Percentiles rank a stretch among this genome's conserved stretches.
Evolutionary conservation across 495 filamentous ascomycete genomes (phyloP).

Genomic region (Neurospora sp.): DNA sequence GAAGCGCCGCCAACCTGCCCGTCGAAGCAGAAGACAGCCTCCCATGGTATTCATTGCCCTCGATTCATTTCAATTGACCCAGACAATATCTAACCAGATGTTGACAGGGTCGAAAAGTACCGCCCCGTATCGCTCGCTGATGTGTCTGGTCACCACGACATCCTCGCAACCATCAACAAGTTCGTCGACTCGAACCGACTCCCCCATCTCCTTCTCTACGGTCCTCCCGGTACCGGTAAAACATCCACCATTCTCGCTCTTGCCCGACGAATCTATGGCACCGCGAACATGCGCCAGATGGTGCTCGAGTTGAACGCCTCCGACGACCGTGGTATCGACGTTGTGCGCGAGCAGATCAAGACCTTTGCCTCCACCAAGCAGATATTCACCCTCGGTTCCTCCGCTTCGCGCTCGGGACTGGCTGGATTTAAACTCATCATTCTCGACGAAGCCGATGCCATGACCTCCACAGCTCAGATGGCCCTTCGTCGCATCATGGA

Average conservation of each 20-base stretch:
- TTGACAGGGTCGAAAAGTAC: conserved; percentile 92
- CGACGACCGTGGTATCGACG: conserved; percentile 95
- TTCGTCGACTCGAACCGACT: conserved; percentile 90
- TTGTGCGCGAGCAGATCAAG: conserved; percentile 98
- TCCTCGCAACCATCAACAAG: conserved; percentile 91
- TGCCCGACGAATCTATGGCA: conserved; percentile 84
- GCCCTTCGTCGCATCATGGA: conserved; percentile 96
- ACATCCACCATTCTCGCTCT: conserved; percentile 91
- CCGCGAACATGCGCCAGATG: conserved; percentile 92
- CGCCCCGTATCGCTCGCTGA: conserved; percentile 78
- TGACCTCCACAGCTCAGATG: conserved; percentile 97
- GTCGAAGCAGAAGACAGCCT: conserved; percentile 89
- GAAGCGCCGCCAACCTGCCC: conserved; percentile 83
- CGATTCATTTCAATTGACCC: not conserved
- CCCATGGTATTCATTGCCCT: conserved; percentile 59
- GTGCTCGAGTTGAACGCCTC: conserved; percentile 95
- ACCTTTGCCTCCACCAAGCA: conserved; percentile 80
- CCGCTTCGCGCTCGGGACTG: conserved; percentile 35
- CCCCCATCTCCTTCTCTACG: conserved; percentile 95
- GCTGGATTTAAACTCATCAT: conserved; percentile 91
- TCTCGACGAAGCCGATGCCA: conserved; percentile 95
- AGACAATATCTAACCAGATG: not conserved
- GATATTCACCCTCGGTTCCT: conserved; percentile 39
- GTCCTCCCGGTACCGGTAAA: conserved; percentile 94
- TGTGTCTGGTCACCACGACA: conserved; percentile 96